Base-by-base conservation (phyloP, 495 filamentous ascomycete genomes). In the Aspergillus homomorphus region DNA sequence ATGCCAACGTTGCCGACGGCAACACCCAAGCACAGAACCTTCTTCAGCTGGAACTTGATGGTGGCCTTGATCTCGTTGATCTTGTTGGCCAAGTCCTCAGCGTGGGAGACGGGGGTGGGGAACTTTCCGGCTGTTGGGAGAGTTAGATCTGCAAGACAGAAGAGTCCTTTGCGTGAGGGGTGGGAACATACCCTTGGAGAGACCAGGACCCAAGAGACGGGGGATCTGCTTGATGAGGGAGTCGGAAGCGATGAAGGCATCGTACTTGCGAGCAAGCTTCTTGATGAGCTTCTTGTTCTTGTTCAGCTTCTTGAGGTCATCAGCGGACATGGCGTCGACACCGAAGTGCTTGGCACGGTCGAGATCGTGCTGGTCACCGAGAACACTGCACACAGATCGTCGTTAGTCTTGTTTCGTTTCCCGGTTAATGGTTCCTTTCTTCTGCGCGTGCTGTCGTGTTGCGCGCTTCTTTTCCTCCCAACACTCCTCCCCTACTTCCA, bases 251-350 rank as follows among this genome's bases (percentile, higher is more conserved):
- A 98, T 79, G 82, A 98, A 98, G 65, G 92, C 93, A 81, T 98
- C 95, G 86, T 98, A 98, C 83, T 98, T 98, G 83, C 92, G 91
- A 63, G 94, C 95, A 61, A 98, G 90, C 87, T 98, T 98, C 89
- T 98, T 98, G 88, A 98, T 97, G 68, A 98, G 86, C 87, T 98
- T 98, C 88, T 98, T 98, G 89, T 98, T 98, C 89, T 98, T 98
- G 87, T 98, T 98, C 64, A 98, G 89, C 88, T 98, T 98, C 89
- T 98, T 98, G 77, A 98, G 80, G 78, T 98, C 94, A 69, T 98
- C 94, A 61, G 89, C 79, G 72, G 89, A 94, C 92, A 98, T 98
- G 78, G 92, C 91, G 67, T 98, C 94, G 65, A 96, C 84, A 69
- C 90, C 91, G 69, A 90, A 89, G 81, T 98, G 94, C 86, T 98